Conservation (phyloP, 2,329 filamentous ascomycete species). For the Diaporthe aspalathi region DNA sequence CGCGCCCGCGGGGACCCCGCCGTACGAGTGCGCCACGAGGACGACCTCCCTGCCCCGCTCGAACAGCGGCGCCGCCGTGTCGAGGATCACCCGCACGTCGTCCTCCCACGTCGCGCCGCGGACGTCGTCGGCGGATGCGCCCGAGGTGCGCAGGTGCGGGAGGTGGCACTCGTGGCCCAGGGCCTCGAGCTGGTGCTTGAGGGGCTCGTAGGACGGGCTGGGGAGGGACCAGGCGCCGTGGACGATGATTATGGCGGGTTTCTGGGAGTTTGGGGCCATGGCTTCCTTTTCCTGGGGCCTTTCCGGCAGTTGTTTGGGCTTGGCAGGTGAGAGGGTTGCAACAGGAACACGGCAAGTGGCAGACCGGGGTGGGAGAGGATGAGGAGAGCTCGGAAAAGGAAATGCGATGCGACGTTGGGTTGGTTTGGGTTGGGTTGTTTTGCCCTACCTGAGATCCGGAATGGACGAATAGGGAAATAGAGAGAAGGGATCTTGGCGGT, state of each 20-base stretch:
- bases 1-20: slow-evolving; percentile 1
- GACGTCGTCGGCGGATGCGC: neutral
- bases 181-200: slow-evolving; percentile 19
- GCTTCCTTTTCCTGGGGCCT: neutral
- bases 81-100: slow-evolving; percentile 9
- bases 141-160: slow-evolving; percentile 23
- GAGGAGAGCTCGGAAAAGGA: neutral
- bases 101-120: slow-evolving; percentile 25
- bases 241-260: slow-evolving; percentile 27
- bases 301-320: neutral
- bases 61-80: slow-evolving; percentile 18
- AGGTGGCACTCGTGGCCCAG: slow-evolving; percentile 22
- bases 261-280: neutral
- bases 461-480: slow-evolving; percentile 24
- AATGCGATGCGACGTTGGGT: slow-evolving; percentile 6
- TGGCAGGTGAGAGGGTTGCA: neutral
- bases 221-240: slow-evolving; percentile 25
- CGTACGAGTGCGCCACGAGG: slow-evolving; percentile 21
- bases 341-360: neutral
- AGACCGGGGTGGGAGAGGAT: neutral
- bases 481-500: neutral
- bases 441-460: neutral
- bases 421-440: too few species aligned
- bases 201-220: slow-evolving; percentile 20
- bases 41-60: slow-evolving; percentile 9